Base-by-base conservation (phyloP, 768 basidiomycete genomes). In the Sarcomyxa edulis region DNA sequence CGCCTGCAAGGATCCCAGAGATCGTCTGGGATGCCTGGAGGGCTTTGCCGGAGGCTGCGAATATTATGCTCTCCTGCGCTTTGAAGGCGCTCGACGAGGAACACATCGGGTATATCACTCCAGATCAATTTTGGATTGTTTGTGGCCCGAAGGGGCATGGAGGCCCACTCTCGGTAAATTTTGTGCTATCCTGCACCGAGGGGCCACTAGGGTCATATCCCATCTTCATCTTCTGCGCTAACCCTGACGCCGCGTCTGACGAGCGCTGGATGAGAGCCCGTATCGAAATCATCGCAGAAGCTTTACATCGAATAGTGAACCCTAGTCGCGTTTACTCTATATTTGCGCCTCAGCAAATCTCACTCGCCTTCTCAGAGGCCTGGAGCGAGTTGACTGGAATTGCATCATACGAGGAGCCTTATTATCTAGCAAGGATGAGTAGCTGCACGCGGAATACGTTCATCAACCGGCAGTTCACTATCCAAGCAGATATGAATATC, bases 171-270 rank as follows among this genome's bases (percentile, higher is more conserved):
- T 30, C 31, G 4, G 21, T 66, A 16, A 58, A 66, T 29, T 65
- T 74, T 40, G 48, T 78, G 6, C 55, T 78, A 4, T 66, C 74
- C 11, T 77, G 73, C 47, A 72, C 66, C 3, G 45, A 56, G 21
- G 66, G 65, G 3, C 44, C 49, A 4, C 45, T 75, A 19, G 74
- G 65, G 8, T 49, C 60, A 21, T 72, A 76, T 35, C 78, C 77
- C 2, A 49, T 78, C 8, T 80, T 78, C 58, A 57, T 79, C 19
- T 65, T 59, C 46, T 59, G 50, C 20, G 51, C 49, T 43, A 66
- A 55, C 52, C 64, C 50, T 1, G 61, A 43, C 51, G 59, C 55
- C 7, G 44, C 50, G 12, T 53, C 73, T 16, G 40, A 56, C 26
- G 14, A 37, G 7, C 35, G 49, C 7, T 55, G 54, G 29, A 42